Conservation (phyloP, 1,284 basidiomycete species). For the Naganishia sp. region DNA sequence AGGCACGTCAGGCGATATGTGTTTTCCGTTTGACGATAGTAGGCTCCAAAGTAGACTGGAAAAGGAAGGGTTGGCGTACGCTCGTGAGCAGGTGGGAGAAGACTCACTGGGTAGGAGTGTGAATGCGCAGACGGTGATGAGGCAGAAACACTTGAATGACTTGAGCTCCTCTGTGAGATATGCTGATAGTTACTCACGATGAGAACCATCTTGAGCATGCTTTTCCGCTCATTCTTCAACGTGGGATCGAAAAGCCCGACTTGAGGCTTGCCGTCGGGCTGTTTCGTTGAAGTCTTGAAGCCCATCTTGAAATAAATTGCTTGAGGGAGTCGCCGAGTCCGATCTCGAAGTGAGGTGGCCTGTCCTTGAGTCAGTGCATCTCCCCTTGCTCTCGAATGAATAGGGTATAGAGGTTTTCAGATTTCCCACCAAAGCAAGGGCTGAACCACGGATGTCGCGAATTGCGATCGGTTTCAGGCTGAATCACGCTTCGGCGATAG, state of each 20-base stretch:
- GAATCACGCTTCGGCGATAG: slow-evolving; percentile 3
- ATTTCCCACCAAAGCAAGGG: not conserved
- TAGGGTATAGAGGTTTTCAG: no score
- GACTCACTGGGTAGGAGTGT: slow-evolving; percentile 5
- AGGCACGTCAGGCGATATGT: slow-evolving; percentile 23
- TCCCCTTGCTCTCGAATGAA: not conserved
- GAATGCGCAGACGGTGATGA: slow-evolving; percentile 24
- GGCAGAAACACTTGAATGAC: not conserved
- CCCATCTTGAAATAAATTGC: not conserved
- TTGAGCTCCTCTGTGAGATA: not conserved
- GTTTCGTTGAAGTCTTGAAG: slow-evolving; percentile 21
- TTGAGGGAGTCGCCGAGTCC: not conserved
- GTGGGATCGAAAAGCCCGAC: slow-evolving; percentile 39
- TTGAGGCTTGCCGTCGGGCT: slow-evolving; percentile 39
- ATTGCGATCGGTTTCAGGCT: slow-evolving; percentile 22
- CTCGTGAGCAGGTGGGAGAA: not conserved
- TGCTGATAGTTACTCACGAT: slow-evolving; percentile 34
- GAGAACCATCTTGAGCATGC: slow-evolving; percentile 40
- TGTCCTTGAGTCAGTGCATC: not conserved
- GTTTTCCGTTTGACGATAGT: slow-evolving; percentile 30
- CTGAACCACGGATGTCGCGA: not conserved
- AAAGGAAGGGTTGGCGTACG: slow-evolving; percentile 32
- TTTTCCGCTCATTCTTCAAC: slow-evolving; percentile 39
- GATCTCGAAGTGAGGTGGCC: not conserved
- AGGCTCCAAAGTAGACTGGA: slow-evolving; percentile 45